These are phyloP conservation scores for Leishmania major DNA, from an alignment of 208 protist genomes.

Conservation along the genomic window DNA sequence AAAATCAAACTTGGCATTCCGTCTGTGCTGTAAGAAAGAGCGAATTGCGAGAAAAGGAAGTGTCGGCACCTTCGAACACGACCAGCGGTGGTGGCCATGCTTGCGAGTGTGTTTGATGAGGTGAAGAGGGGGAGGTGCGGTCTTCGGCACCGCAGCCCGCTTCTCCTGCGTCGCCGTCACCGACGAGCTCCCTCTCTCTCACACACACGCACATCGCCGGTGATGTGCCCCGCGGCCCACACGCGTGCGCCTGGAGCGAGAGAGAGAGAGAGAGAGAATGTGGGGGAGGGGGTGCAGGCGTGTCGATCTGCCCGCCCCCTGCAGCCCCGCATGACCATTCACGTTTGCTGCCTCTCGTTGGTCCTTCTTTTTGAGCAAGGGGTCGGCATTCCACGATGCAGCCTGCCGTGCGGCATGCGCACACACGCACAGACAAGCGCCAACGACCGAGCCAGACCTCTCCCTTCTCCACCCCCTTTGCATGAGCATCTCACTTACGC, in stretches of 20 bases:
- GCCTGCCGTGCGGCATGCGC: too few relatives aligned
- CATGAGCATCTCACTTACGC: not conserved
- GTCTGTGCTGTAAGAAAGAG: not conserved
- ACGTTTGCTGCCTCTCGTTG: not conserved
- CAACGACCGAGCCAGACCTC: not conserved
- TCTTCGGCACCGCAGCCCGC: not conserved
- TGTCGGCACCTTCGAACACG: not conserved
- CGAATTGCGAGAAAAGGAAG: too few relatives aligned
- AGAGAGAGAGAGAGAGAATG: too few relatives aligned
- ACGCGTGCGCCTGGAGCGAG: not conserved
- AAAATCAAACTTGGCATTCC: not conserved
- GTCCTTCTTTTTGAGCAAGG: too few relatives aligned
- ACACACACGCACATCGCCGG: not conserved
- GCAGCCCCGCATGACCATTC: not conserved
- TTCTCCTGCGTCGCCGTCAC: not conserved
- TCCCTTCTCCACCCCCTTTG: not conserved
- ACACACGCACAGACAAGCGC: too few relatives aligned
- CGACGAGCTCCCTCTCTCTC: not conserved
- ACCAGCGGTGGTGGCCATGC: not conserved
- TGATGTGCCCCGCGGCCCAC: not conserved
- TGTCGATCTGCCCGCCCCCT: not conserved
- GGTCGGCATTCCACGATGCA: too few relatives aligned
- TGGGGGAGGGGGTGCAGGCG: not conserved
- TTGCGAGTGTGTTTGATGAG: not conserved
- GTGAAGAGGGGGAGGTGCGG: not conserved